Percentiles rank a stretch among this genome's conserved stretches.
Evolutionary conservation across 805 yeast genomes (phyloP).

Genomic region (Wickerhamiella alocasiicola): DNA sequence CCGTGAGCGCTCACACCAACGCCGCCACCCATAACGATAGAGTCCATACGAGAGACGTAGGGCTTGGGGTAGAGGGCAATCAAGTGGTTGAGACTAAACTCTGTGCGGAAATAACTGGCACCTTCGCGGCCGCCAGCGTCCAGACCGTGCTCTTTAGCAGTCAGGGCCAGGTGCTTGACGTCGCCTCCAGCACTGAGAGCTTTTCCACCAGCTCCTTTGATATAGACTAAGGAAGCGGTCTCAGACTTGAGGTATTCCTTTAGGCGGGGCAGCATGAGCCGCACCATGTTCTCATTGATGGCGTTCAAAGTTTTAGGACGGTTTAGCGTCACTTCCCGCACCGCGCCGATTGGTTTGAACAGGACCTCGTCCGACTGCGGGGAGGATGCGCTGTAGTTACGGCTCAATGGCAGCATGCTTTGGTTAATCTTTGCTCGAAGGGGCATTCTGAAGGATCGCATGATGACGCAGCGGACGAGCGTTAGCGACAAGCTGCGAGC

Average conservation of each 20-base stretch:
- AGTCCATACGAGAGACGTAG: slow-evolving; percentile 72
- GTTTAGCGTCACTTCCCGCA: slow-evolving; percentile 65
- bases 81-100: slow-evolving; percentile 68
- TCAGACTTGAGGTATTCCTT: slow-evolving; percentile 63
- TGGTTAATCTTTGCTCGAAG: slow-evolving; percentile 25
- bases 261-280: slow-evolving; percentile 57
- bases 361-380: slow-evolving; percentile 39
- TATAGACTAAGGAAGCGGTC: slow-evolving; percentile 49
- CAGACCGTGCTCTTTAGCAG: slow-evolving; percentile 22
- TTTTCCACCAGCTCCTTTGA: slow-evolving; percentile 48
- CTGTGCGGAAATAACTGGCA: slow-evolving; percentile 57
- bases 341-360: slow-evolving; percentile 47
- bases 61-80: slow-evolving; percentile 81
- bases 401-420: slow-evolving; percentile 16
- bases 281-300: slow-evolving; percentile 61
- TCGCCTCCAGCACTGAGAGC: slow-evolving; percentile 97
- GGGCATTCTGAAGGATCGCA: slow-evolving; percentile 22
- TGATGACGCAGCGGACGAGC: too few relatives aligned
- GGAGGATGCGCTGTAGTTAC: slow-evolving; percentile 9
- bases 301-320: slow-evolving; percentile 80
- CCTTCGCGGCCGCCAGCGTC: slow-evolving; percentile 41
- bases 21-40: slow-evolving; percentile 97
- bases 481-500: too few relatives aligned
- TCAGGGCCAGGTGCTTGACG: slow-evolving; percentile 60
- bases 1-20: slow-evolving; percentile 85